phyloP scores from a whole-genome alignment of 2,329 filamentous ascomycete genomes.

The Ilyonectria destructans region DNA sequence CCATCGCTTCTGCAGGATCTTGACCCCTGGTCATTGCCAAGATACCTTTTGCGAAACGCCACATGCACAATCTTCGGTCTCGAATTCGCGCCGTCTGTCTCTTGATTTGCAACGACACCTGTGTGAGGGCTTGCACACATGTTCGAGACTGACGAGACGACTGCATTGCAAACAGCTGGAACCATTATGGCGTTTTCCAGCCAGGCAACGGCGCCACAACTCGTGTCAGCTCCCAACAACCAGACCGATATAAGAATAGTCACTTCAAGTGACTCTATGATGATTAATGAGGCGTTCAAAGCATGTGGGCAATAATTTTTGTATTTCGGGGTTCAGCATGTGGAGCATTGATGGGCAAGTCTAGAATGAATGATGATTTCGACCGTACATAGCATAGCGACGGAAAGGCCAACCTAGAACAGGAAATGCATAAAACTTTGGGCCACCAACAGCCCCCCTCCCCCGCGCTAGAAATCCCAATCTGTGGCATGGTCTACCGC shows the following conservation, averaged over 20 bases:
- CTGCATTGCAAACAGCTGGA: neutral
- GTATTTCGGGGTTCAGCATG: neutral
- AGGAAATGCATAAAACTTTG: constrained; percentile 3
- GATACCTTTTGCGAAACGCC: neutral
- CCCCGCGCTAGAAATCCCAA: neutral
- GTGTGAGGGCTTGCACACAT: neutral
- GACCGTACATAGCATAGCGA: neutral
- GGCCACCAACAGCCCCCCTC: neutral
- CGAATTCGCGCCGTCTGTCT: neutral
- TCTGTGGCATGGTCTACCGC: neutral
- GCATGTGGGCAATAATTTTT: neutral
- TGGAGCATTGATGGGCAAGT: constrained; percentile 4
- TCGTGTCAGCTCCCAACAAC: neutral
- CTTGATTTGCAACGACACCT: neutral
- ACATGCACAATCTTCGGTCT: neutral
- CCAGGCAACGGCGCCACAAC: neutral
- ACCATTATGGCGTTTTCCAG: neutral
- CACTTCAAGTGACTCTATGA: neutral
- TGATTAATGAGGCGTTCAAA: constrained; percentile 7
- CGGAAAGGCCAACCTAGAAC: neutral
- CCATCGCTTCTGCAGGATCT: constrained; percentile 23
- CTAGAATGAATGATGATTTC: neutral
- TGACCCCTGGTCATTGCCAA: neutral
- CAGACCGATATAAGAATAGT: neutral
- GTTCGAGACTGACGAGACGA: neutral